Evolutionary conservation across 1,139 yeast genomes (phyloP), one percentile per base, ranked within the genome.

Genomic region (Candida dubliniensis): DNA sequence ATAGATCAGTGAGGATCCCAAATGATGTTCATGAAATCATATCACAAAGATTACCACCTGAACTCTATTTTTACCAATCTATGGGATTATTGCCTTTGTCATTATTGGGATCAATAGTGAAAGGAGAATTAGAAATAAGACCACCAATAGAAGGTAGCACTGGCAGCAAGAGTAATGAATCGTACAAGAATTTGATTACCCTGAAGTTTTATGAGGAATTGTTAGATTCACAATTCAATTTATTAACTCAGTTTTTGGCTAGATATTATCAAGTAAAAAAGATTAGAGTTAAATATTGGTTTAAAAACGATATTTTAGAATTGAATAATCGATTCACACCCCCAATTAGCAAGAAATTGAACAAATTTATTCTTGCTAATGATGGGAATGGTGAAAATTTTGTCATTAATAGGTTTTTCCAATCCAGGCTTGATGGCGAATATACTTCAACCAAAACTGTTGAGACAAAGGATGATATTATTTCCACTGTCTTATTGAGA

Each of bases 31-130:
- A 88, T 58, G 93, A 85, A 41, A 78, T 91, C 43, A 76, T 93
- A 42, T 90, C 96, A 4, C 91, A 87, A 61, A 78, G 95, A 57
- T 71, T 93, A 43, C 96, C 98, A 1, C 87, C 90, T 39, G 98
- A 91, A 64, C 73, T 87, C 38, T 84, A 82, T 59, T 89, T 85
- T 59, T 93, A 90, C 63, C 81, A 83, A 57, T 84, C 95, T 0
- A 66, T 86, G 43, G 99, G 98, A 1, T 61, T 91, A 35, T 69
- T 86, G 24, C 81, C 86, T 7, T 72, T 87, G 7, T 82, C 80
- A 47, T 61, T 87, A 34, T 71, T 87, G 41, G 87, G 86, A 50
- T 79, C 89, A 0, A 72, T 90, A 18, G 75, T 87, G 0, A 80
- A 79, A 44, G 95, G 93, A 2, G 69, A 70, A 33, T 75, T 81